Percentiles rank a stretch among this genome's conserved stretches.
Conservation (phyloP, 345 rosid species). For the Eucalyptus polyanthemos region DNA sequence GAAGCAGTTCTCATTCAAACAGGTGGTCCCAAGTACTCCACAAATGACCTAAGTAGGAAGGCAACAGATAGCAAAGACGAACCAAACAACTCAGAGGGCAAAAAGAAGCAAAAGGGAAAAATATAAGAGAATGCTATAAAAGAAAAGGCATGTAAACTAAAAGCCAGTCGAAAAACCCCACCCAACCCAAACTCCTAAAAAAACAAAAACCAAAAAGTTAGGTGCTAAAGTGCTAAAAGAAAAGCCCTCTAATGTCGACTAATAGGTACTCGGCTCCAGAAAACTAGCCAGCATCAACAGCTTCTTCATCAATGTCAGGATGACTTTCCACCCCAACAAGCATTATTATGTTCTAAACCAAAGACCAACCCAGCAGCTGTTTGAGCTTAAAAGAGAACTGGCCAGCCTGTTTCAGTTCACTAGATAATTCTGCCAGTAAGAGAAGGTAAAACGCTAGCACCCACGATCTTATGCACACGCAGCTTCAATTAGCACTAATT, state of each 20-base stretch:
- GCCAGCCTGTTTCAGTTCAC: not conserved
- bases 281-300: not conserved
- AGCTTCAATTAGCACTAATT: not conserved
- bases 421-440: not conserved
- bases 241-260: not conserved
- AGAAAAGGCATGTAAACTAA: not conserved
- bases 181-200: conserved; percentile 16
- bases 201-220: conserved; percentile 6
- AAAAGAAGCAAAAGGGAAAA: not conserved
- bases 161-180: not conserved
- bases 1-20: not conserved
- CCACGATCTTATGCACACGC: not conserved
- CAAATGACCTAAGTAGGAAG: not conserved
- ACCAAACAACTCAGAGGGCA: not conserved
- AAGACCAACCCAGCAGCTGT: not conserved
- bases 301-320: not conserved
- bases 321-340: not conserved
- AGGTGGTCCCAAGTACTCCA: not conserved
- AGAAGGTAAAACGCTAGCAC: not conserved
- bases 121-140: not conserved
- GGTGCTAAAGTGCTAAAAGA: conserved; percentile 6
- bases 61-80: not conserved
- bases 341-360: not conserved
- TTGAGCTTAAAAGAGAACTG: not conserved
- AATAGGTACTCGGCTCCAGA: not conserved